A percentile compares a stretch with the other conserved stretches of the same genome.
phyloP scores from a whole-genome alignment of 139 green algal species.

The Closterium sp. region DNA sequence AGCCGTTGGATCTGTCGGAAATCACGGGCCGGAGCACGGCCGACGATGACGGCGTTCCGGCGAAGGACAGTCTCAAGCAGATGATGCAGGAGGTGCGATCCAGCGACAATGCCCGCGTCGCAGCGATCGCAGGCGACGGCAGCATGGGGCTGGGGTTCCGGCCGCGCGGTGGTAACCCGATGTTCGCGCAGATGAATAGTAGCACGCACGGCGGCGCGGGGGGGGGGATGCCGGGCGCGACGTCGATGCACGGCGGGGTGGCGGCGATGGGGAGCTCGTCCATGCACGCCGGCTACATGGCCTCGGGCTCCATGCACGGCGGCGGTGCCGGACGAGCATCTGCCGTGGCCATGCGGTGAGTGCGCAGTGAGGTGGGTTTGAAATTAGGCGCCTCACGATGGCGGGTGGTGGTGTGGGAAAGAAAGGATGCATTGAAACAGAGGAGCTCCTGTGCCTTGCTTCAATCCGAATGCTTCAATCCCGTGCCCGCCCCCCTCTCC shows the following conservation, averaged over 20 bases:
- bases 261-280: neutral
- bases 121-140: neutral
- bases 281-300: neutral
- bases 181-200: neutral
- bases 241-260: neutral
- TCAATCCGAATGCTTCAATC: no score
- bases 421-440: no score
- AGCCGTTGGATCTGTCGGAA: neutral
- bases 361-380: no score
- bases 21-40: neutral
- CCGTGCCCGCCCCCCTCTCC: no score
- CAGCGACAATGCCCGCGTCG: neutral
- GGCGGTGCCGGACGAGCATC: neutral
- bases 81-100: neutral
- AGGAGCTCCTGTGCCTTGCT: no score
- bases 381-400: no score
- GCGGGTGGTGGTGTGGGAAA: no score
- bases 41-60: neutral
- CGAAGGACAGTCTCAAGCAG: neutral
- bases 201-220: neutral
- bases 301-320: neutral
- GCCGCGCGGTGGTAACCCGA: neutral
- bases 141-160: neutral
- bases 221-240: neutral
- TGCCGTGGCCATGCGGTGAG: neutral